Percentiles rank a stretch among this genome's conserved stretches.
phyloP scores from a whole-genome alignment of 176 grass and related monocot genomes.

The Ensete ventricosum region DNA sequence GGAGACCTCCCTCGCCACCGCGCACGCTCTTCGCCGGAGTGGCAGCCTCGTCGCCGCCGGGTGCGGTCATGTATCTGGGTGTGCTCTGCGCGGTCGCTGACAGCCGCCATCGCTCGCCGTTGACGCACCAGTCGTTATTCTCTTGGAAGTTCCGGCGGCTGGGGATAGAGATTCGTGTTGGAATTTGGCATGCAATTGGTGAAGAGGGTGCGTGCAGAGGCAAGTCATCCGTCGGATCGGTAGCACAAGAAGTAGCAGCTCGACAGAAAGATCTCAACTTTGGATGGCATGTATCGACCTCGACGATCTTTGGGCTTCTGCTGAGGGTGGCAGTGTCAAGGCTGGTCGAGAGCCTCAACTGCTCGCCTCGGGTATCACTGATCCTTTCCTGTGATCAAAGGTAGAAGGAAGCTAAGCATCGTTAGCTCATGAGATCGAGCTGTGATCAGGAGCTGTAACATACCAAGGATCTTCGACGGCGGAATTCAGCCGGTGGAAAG shows the following conservation, averaged over 20 bases:
- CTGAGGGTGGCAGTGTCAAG: conserved; percentile 31
- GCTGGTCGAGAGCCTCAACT: conserved; percentile 53
- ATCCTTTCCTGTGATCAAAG: conserved; percentile 52
- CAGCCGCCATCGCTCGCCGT: neutral
- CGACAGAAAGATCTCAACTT: conserved; percentile 17
- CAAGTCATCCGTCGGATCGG: neutral
- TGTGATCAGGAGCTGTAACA: conserved; percentile 5
- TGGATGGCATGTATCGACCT: conserved; percentile 63
- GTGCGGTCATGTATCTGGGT: conserved; percentile 18
- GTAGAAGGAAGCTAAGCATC: neutral
- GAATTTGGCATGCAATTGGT: conserved; percentile 13
- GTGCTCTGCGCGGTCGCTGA: conserved; percentile 52
- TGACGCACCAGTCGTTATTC: conserved; percentile 10
- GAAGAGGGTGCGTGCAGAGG: conserved; percentile 3
- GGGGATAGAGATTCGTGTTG: conserved; percentile 11
- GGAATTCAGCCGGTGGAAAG: conserved; percentile 35
- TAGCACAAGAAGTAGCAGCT: neutral
- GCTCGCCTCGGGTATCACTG: conserved; percentile 69
- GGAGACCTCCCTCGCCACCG: conserved; percentile 24
- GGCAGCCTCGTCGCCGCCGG: conserved; percentile 19
- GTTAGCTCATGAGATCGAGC: neutral
- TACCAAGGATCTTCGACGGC: conserved; percentile 57
- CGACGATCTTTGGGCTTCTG: conserved; percentile 64
- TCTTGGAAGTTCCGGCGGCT: conserved; percentile 16
- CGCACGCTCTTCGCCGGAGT: conserved; percentile 29